Conservation (phyloP, 345 rosid genomes). For the Gossypium sturtianum region DNA sequence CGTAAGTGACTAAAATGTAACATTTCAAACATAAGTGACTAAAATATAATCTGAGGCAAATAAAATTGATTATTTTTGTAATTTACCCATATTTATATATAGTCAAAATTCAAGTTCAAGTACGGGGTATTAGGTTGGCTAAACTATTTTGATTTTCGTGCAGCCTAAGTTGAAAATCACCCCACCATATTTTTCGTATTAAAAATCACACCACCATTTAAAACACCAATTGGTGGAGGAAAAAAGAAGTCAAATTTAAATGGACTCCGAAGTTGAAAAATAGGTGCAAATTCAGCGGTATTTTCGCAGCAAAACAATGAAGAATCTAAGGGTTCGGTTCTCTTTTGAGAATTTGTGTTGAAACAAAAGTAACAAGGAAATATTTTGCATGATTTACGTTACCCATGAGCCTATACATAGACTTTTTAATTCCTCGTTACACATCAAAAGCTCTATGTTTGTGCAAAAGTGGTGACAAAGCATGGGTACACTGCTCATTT, state of each 20-base stretch:
- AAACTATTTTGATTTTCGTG: not conserved
- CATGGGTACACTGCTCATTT: too few species aligned
- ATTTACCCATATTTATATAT: not conserved
- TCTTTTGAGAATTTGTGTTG: slow-evolving; percentile 3
- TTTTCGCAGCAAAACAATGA: not conserved
- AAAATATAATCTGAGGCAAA: too few species aligned
- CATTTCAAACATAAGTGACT: too few species aligned
- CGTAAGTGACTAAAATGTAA: too few species aligned
- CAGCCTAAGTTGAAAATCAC: not conserved
- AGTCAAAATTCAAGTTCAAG: not conserved
- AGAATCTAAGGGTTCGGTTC: not conserved
- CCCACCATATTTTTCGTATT: not conserved
- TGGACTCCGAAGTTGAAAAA: not conserved
- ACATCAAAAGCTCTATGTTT: too few species aligned
- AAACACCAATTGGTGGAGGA: not conserved
- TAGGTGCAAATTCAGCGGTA: not conserved
- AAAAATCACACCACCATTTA: not conserved
- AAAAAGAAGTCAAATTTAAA: not conserved
- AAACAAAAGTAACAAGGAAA: not conserved
- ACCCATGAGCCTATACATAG: too few species aligned
- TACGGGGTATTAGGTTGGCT: not conserved
- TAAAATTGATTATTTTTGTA: too few species aligned
- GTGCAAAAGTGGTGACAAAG: too few species aligned
- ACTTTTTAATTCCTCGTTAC: too few species aligned
- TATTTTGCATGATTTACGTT: not conserved